Evolutionary conservation across 805 yeast genomes (phyloP), one percentile per base, ranked within the genome.

Genomic region (Wickerhamomyces bovis): DNA sequence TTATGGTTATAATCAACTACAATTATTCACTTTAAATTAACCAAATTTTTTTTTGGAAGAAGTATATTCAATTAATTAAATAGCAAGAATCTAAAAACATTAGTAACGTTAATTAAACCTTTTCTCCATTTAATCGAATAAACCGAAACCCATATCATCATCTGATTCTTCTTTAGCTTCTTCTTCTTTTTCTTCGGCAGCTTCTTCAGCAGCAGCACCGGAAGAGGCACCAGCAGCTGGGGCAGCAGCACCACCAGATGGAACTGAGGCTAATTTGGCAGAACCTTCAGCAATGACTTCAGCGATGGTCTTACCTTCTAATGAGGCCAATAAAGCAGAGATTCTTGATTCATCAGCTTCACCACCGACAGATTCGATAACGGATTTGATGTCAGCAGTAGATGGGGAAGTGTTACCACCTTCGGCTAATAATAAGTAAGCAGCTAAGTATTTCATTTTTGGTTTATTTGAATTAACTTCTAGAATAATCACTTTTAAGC

Each of bases 321-420:
- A 75, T 67, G 87, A 88, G 56, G 82, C 66, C 70, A 85, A 76
- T 69, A 85, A 76, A 63, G 79, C 68, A 63, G 81, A 72, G 68
- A 85, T 70, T 75, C 84, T 84, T 67, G 86, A 76, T 64, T 81
- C 83, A 64, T 85, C 94, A 65, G 80, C 87, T 68, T 85, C 95
- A 64, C 78, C 77, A 71, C 89, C 89, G 56, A 84, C 88, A 50
- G 92, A 67, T 67, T 80, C 80, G 66, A 86, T 75, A 60, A 85
- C 78, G 55, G 81, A 56, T 70, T 84, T 72, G 74, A 85, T 77
- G 73, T 84, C 89, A 58, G 83, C 75, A 62, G 85, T 86, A 56
- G 90, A 72, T 73, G 95, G 94, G 63, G 86, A 57, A 66, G 85
- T 71, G 77, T 82, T 84, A 75, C 92, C 94, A 74, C 90, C 89